Base-by-base conservation (phyloP, 805 yeast species). In the Suhomyces tanzawaensis region DNA sequence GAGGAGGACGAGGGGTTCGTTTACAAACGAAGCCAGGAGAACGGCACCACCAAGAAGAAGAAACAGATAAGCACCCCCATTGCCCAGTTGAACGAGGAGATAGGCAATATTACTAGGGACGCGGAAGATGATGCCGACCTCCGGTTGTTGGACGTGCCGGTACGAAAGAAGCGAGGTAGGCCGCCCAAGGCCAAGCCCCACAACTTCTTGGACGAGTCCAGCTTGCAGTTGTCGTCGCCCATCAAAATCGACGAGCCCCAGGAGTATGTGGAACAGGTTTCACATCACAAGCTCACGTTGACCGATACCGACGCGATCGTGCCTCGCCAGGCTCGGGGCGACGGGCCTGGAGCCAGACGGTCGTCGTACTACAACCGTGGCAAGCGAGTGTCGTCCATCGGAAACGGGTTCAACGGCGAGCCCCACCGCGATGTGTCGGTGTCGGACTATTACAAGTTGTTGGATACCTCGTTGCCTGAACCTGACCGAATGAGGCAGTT, bases 401-500 rank as follows among this genome's bases (percentile, higher is more conserved):
- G 90, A 2, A 82, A 81, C 51, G 91, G 90, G 2, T 78, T 77
- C 47, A 69, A 66, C 2, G 85, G 82, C 0, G 73, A 72, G 21
- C 90, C 90, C 2, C 90, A 84, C 53, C 66, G 71, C 1, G 80
- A 77, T 32, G 76, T 85, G 1, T 71, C 77, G 0, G 63, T 69
- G 0, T 48, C 60, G 7, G 80, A 79, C 37, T 78, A 78, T 49
- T 78, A 74, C 55, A 82, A 82, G 51, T 80, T 79, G 49, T 57
- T 85, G 22, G 85, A 83, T 45, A 56, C 66, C 4, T 71, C 74
- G 24, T 48, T 81, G 27, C 85, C 91, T 0, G 90, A 80, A 34
- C 88, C 90, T 2, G 83, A 81, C 48, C 70, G 79, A 45, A 79
- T 85, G 82, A 69, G 82, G 45, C 88, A 82, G 50, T 55, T 85